Base-by-base conservation (phyloP, 2,329 filamentous ascomycete genomes). In the Aspergillus melleus region DNA sequence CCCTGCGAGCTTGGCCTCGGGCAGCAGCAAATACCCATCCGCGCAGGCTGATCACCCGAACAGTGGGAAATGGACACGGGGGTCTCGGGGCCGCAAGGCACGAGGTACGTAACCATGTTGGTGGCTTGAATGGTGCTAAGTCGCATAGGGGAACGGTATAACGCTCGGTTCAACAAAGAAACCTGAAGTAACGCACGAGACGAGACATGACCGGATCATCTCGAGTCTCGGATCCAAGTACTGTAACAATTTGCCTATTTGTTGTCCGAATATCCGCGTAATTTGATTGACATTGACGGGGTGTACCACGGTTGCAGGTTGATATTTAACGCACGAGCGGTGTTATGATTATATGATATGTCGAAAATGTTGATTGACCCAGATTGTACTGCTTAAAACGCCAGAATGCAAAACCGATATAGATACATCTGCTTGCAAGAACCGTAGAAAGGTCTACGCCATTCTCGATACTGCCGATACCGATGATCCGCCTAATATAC, bases 131-230 rank as follows among this genome's bases (percentile, higher is more conserved):
- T 54, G 50, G 66, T 14, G 52, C 68, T 70, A 46, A 71, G 11
- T 10, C 39, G 16, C 12, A 16, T 29, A 75, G 72, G 70, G 22
- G 69, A 73, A 12, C 67, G 66, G 30, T 75, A 76, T 57, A 68
- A 62, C 36, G 68, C 70, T 39, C 70, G 72, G 1, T 76, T 75
- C 54, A 68, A 61, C 22, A 65, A 67, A 47, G 63, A 65, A 14
- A 58, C 20, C 9, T 19, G 11, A 26, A 22, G 16, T 14, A 47
- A 24, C 19, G 19, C 20, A 47, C 44, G 11, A 22, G 19, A 42
- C 14, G 36, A n/a, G 36, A 42, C 36, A 16, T 42, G 16, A n/a
- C 10, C 32, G 16, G 36, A n/a, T 42, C 16, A n/a, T n/a, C 36
- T 8, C 16, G 14, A 42, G 16, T 42, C 32, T 11, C 11, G 11